phyloP scores from a whole-genome alignment of 2,329 filamentous ascomycete species.

The Aspergillus sp. region DNA sequence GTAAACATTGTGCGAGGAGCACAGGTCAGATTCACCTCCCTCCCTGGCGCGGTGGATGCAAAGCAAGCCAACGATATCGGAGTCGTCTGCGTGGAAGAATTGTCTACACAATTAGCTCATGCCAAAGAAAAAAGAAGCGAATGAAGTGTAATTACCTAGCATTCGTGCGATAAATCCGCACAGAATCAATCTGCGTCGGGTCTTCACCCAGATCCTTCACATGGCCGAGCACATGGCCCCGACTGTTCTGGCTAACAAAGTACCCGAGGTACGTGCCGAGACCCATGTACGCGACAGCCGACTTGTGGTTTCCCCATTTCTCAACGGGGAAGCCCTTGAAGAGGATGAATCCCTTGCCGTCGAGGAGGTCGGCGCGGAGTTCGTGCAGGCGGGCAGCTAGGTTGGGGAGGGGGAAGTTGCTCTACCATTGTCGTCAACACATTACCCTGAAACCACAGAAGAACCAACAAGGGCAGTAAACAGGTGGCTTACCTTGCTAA shows the following conservation, averaged over 20 bases:
- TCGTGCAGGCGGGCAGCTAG: constrained; percentile 57
- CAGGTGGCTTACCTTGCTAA: constrained; percentile 55
- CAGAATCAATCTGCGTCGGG: constrained; percentile 75
- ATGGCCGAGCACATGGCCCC: constrained; percentile 82
- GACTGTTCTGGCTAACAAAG: constrained; percentile 82
- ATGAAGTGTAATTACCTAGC: constrained; percentile 53
- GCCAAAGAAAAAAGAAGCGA: neutral
- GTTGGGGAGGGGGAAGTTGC: constrained; percentile 63
- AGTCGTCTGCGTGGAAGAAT: constrained; percentile 84
- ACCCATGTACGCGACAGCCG: constrained; percentile 87
- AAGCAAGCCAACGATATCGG: constrained; percentile 79
- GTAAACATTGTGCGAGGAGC: constrained; percentile 77
- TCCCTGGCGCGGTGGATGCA: constrained; percentile 77
- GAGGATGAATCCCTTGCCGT: constrained; percentile 86
- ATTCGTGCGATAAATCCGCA: constrained; percentile 87
- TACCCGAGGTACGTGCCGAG: constrained; percentile 83
- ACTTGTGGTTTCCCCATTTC: constrained; percentile 76
- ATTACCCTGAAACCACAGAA: neutral
- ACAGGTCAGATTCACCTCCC: constrained; percentile 82
- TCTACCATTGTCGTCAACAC: constrained; percentile 31
- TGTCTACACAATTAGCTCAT: constrained; percentile 51
- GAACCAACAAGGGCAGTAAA: neutral
- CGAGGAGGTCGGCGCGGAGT: constrained; percentile 67
- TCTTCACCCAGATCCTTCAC: constrained; percentile 88
- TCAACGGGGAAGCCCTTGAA: constrained; percentile 82